Conservation (phyloP, 2,329 filamentous ascomycete species). For the Pestalotiopsis sp. region DNA sequence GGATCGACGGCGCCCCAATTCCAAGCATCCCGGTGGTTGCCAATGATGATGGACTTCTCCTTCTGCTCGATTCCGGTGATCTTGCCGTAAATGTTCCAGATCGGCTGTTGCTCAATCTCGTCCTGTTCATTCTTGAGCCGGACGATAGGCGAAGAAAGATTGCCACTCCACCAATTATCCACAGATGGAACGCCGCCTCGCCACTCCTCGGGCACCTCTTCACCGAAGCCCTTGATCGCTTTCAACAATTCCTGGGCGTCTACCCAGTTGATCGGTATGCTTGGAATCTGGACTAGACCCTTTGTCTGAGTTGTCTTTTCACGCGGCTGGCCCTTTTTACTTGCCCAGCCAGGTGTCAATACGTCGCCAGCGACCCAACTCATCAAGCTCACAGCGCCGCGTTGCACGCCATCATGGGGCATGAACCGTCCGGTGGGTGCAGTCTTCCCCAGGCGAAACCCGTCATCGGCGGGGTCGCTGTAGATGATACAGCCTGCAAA, state of each 20-base stretch:
- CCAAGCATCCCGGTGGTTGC: conserved; percentile 93
- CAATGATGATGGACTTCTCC: conserved; percentile 83
- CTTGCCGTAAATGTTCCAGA: conserved; percentile 89
- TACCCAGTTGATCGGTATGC: conserved; percentile 85
- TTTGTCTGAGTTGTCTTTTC: conserved; percentile 70
- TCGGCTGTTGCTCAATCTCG: conserved; percentile 77
- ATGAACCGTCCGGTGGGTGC: conserved; percentile 80
- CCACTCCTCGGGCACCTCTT: conserved; percentile 72
- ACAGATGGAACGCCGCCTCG: conserved; percentile 75
- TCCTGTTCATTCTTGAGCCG: conserved; percentile 86
- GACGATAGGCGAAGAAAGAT: conserved; percentile 73
- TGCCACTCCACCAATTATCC: conserved; percentile 83
- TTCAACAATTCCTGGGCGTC: conserved; percentile 82
- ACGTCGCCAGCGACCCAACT: conserved; percentile 88
- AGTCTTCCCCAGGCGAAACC: conserved; percentile 71
- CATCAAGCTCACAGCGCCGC: conserved; percentile 78
- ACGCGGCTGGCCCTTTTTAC: conserved; percentile 65
- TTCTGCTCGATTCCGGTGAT: conserved; percentile 84
- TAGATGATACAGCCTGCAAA: conserved; percentile 90
- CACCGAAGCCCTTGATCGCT: conserved; percentile 74
- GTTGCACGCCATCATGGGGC: conserved; percentile 80
- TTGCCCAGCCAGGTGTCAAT: conserved; percentile 87
- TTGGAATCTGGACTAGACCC: conserved; percentile 82
- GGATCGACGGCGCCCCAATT: conserved; percentile 86
- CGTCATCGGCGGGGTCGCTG: conserved; percentile 85